Conservation (phyloP, 305 asterid species). For the Plantago lanceolata region DNA sequence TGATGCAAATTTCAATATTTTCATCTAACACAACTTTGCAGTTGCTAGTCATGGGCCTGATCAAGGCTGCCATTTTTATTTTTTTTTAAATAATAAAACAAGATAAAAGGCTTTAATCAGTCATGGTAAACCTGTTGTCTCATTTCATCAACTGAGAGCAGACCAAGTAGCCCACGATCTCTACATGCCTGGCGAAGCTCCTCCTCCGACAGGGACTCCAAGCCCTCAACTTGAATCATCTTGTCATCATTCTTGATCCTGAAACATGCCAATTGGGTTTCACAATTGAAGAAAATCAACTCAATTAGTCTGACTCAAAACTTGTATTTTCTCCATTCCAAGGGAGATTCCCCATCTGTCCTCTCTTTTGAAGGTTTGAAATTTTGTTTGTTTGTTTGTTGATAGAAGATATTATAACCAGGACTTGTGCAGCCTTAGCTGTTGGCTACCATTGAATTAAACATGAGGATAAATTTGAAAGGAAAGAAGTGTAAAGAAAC, state of each 20-base stretch:
- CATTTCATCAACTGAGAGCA: conserved; percentile 90
- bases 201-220: conserved; percentile 86
- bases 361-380: conserved; percentile 14
- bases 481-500: too few relatives aligned
- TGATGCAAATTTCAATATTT: conserved; percentile 5
- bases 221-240: conserved; percentile 92
- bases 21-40: conserved; percentile 6
- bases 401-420: too few relatives aligned
- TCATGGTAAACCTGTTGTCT: conserved; percentile 58
- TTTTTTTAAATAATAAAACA: not conserved
- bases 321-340: conserved; percentile 7
- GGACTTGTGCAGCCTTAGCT: too few relatives aligned
- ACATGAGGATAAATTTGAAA: too few relatives aligned
- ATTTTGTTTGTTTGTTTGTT: not conserved
- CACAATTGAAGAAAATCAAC: conserved; percentile 19
- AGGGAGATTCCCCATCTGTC: conserved; percentile 1
- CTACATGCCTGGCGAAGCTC: conserved; percentile 96
- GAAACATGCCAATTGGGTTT: conserved; percentile 26
- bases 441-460: too few relatives aligned
- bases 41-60: not conserved
- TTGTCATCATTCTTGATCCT: conserved; percentile 89
- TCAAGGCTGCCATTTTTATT: not conserved
- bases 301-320: conserved; percentile 9
- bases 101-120: conserved; percentile 9
- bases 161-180: conserved; percentile 91